Evolutionary conservation across 805 yeast species (phyloP), one percentile per base, ranked within the genome.

Genomic region (Yarrowia bubula): DNA sequence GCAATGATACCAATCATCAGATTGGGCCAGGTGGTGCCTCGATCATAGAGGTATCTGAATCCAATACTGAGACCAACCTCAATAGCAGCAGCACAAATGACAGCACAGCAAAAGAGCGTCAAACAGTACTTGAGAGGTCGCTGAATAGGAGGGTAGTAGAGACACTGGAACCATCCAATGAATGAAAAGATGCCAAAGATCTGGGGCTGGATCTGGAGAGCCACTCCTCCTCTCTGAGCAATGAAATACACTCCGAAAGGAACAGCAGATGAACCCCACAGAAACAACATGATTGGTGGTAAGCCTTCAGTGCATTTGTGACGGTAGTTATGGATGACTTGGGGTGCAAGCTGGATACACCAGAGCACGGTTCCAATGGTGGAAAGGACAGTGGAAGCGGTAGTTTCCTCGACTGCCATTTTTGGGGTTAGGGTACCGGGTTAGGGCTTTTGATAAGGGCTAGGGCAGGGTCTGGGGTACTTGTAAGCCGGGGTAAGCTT

Each of bases 271-370:
- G 76, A 69, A 3, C 89, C 85, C 97, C 98, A 92, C 28, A 91
- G 75, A 66, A 90, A 83, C 84, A 90, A 82, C 97, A 93, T 92
- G 39, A 83, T n/a, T 5, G 92, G 92, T 0, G 96, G 97, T 9
- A 92, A 76, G 0, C 98, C 98, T 32, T 86, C 88, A 66, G 96
- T 89, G 72, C 91, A 85, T 71, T 93, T 91, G 8, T 83, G 82
- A 66, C 80, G 80, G 77, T 83, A 92, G 73, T 93, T 92, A 73
- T 85, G 80, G 66, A 85, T 79, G 51, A 92, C 86, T 72, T 90
- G 98, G 1, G 98, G 98, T 0, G 92, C 80, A 68, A 93, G 78
- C 76, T 93, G 98, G 68, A 92, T 78, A 75, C 98, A 92, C 98
- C 98, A 93, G 66, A 89, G 81, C 1, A 92, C 85, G 0, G 98